Evolutionary conservation across 2,329 filamentous ascomycete species (phyloP).

Genomic region (Arachnopeziza araneosa): DNA sequence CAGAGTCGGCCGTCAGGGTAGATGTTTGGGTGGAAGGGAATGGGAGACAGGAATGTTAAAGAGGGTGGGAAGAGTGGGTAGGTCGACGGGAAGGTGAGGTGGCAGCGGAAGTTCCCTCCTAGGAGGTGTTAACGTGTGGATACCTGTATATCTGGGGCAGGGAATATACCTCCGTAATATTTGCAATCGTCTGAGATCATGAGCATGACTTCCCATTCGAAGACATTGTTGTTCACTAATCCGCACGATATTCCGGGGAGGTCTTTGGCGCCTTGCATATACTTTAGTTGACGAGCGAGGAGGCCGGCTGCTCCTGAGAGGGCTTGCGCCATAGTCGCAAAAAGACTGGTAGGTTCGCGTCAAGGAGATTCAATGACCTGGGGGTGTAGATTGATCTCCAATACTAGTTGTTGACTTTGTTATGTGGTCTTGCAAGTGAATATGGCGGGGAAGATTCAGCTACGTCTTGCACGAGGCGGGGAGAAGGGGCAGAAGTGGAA

Average conservation of each 20-base stretch:
- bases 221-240: conserved; percentile 80
- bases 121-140: not conserved
- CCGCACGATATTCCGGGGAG: conserved; percentile 93
- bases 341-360: too few species aligned
- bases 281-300: conserved; percentile 80
- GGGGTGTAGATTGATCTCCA: too few species aligned
- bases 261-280: conserved; percentile 88
- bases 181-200: conserved; percentile 87
- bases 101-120: conserved; percentile 91
- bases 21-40: conserved; percentile 92
- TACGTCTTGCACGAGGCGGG: too few species aligned
- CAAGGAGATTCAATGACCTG: too few species aligned
- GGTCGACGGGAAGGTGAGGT: conserved; percentile 73
- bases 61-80: conserved; percentile 87
- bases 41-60: conserved; percentile 77
- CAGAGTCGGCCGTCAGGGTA: conserved; percentile 84
- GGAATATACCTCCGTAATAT: conserved; percentile 62
- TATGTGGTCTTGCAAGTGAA: too few species aligned
- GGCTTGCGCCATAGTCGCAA: conserved; percentile 12
- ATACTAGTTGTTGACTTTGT: too few species aligned
- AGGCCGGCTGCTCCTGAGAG: conserved; percentile 55
- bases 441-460: too few species aligned
- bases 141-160: not conserved
- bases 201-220: conserved; percentile 98
- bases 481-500: too few species aligned